These are phyloP conservation scores for Arthrobotrys entomopaga DNA, from an alignment of 2,329 filamentous ascomycete genomes.

Conservation along the genomic window DNA sequence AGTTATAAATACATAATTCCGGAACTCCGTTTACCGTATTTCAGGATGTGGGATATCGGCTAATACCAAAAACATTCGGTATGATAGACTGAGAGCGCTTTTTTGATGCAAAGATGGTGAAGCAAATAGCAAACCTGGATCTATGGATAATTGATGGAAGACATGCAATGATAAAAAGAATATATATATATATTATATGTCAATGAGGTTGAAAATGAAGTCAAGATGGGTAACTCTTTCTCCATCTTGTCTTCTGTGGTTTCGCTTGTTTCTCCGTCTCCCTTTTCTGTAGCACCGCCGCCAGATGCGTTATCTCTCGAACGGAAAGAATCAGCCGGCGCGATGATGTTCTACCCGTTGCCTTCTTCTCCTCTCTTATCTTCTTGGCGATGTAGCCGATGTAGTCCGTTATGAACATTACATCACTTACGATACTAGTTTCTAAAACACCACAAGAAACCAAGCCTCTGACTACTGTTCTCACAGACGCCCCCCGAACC, in stretches of 20 bases:
- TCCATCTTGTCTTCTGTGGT: not conserved
- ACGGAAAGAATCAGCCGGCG: not conserved
- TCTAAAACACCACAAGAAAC: not conserved
- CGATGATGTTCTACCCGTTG: not conserved
- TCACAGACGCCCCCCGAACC: not conserved
- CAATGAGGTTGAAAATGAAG: not conserved
- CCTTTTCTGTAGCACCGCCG: not conserved
- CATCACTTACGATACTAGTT: not conserved
- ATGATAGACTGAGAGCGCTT: no score
- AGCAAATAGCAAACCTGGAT: no score
- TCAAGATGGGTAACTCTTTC: not conserved
- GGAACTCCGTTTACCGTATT: no score
- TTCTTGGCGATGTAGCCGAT: slow-evolving; percentile 1
- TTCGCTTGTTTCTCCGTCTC: not conserved
- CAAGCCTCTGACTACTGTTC: not conserved
- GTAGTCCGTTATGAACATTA: not conserved
- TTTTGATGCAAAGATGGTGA: no score
- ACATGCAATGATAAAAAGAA: no score
- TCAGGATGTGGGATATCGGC: no score
- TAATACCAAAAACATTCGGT: no score
- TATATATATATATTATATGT: no score
- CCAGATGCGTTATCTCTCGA: slow-evolving; percentile 1
- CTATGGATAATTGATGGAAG: no score
- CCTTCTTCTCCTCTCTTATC: not conserved
- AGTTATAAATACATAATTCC: no score